phyloP scores from a whole-genome alignment of 2,329 filamentous ascomycete genomes.

The Penicillium sp. region DNA sequence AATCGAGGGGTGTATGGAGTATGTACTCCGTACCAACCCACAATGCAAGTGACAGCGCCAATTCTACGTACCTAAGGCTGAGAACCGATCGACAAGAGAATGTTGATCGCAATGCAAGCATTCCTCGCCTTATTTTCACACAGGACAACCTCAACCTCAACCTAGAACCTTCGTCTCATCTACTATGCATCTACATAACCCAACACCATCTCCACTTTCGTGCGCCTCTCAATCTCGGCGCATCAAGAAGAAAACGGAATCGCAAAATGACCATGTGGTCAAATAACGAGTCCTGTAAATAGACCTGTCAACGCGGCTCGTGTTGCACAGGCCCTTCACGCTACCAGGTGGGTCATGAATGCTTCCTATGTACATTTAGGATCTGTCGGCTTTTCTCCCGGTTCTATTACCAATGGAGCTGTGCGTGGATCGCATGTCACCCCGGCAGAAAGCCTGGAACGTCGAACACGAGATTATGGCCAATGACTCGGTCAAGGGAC shows the following conservation, averaged over 20 bases:
- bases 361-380: slow-evolving; percentile 5
- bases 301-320: slow-evolving; percentile 20
- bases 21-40: too few relatives aligned
- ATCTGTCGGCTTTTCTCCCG: not conserved
- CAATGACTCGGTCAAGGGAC: slow-evolving; percentile 9
- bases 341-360: not conserved
- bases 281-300: slow-evolving; percentile 9
- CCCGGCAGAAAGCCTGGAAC: not conserved
- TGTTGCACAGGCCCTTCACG: slow-evolving; percentile 7
- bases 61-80: not conserved
- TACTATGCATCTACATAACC: not conserved
- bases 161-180: not conserved
- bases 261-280: slow-evolving; percentile 4
- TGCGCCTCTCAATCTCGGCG: slow-evolving; percentile 2
- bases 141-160: not conserved
- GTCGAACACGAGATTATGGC: slow-evolving; percentile 8
- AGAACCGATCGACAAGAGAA: not conserved
- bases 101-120: not conserved
- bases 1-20: too few relatives aligned
- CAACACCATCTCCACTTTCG: slow-evolving; percentile 1
- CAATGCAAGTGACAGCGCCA: too few relatives aligned
- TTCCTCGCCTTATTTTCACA: not conserved
- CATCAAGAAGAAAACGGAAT: slow-evolving; percentile 10
- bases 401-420: slow-evolving; percentile 4
- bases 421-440: slow-evolving; percentile 8